Conservation (phyloP, 192 early-diverging fungal genomes). For the Chytriomyces sp. region DNA sequence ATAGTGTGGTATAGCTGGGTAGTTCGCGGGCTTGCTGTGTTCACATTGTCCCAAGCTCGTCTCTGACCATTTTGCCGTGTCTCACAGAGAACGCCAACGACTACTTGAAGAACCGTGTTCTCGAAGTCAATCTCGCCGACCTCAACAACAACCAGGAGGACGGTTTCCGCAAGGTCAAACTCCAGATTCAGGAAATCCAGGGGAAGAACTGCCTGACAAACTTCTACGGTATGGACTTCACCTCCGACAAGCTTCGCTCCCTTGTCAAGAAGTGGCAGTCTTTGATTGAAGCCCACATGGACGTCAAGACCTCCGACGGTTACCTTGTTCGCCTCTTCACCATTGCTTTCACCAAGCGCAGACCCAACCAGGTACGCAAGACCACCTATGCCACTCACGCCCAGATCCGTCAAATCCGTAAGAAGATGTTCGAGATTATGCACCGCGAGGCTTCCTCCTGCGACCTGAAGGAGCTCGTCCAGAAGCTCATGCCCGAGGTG, state of each 20-base stretch:
- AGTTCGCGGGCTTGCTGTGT: too few relatives aligned
- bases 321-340: conserved; percentile 97
- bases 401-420: conserved; percentile 98
- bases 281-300: conserved; percentile 94
- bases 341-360: conserved; percentile 95
- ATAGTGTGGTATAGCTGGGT: too few relatives aligned
- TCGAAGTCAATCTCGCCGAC: conserved; percentile 96
- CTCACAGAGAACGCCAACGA: too few relatives aligned
- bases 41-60: too few relatives aligned
- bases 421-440: conserved; percentile 99
- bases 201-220: conserved; percentile 99
- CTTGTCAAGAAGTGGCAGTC: conserved; percentile 99
- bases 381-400: conserved; percentile 97
- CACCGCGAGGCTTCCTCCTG: conserved; percentile 76
- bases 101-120: conserved; percentile 92
- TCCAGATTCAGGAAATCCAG: conserved; percentile 94
- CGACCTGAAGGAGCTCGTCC: conserved; percentile 94
- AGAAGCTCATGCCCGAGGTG: conserved; percentile 94
- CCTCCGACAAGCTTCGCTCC: conserved; percentile 99
- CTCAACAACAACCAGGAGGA: conserved; percentile 87
- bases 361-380: conserved; percentile 93
- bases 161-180: conserved; percentile 97
- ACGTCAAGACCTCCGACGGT: conserved; percentile 99
- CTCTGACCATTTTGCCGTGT: too few relatives aligned
- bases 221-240: conserved; percentile 99